Percentiles rank a stretch among this genome's conserved stretches.
phyloP scores from a whole-genome alignment of 345 rosid species.

The Sonneratia alba region DNA sequence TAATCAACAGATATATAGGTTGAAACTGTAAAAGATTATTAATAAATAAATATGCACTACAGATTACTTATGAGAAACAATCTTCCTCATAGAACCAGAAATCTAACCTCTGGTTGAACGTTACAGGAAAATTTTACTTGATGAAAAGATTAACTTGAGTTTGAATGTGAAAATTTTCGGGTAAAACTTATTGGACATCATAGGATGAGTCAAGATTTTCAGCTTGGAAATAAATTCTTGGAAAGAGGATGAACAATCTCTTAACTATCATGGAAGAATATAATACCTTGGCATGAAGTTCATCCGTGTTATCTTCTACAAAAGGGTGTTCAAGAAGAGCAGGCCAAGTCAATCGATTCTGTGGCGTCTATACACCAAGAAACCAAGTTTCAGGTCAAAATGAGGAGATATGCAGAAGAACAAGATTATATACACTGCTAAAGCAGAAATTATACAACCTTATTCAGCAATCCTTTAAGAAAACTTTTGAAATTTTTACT shows the following conservation, averaged over 20 bases:
- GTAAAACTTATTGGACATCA: background rate
- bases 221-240: background rate
- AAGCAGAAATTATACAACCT: constrained; percentile 33
- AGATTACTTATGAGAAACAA: background rate
- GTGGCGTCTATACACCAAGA: constrained; percentile 60
- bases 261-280: constrained; percentile 5
- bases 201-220: background rate
- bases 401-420: constrained; percentile 6
- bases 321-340: constrained; percentile 92
- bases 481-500: constrained; percentile 77
- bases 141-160: background rate
- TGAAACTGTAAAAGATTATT: background rate
- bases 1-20: background rate
- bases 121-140: background rate
- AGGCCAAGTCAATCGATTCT: constrained; percentile 90
- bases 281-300: constrained; percentile 62
- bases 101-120: background rate
- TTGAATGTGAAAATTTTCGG: background rate
- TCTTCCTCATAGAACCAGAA: background rate
- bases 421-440: constrained; percentile 1
- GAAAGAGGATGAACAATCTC: background rate
- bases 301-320: constrained; percentile 60
- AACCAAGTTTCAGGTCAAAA: constrained; percentile 6
- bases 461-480: constrained; percentile 86
- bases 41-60: background rate